Evolutionary conservation across 176 grass and related monocot species (phyloP).

Genomic region (Eragrostis curvula): DNA sequence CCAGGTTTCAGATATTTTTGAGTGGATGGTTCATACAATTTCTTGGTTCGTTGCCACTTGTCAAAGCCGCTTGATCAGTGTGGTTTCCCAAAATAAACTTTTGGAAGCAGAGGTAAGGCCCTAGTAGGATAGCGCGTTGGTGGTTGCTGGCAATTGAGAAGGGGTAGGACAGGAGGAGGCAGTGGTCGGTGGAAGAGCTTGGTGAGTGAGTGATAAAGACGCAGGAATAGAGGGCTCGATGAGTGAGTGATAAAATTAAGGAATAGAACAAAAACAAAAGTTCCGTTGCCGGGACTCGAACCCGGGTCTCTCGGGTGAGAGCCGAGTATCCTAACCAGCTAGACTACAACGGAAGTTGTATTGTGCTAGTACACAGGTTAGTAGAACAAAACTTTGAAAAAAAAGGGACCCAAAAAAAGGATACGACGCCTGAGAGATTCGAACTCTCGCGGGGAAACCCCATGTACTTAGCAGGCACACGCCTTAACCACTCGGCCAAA

Average conservation of each 20-base stretch:
- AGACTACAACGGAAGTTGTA: conserved; percentile 59
- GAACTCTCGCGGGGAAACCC: conserved; percentile 99
- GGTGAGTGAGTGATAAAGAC: no score
- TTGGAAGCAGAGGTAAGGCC: not conserved
- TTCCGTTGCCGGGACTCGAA: conserved; percentile 11
- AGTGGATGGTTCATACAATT: not conserved
- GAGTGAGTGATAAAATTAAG: no score
- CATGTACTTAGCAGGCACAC: conserved; percentile 99
- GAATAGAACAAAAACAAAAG: no score
- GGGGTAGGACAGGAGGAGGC: no score
- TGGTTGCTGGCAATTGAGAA: no score
- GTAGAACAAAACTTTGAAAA: no score
- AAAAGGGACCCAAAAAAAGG: no score
- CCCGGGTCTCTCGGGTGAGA: conserved; percentile 67
- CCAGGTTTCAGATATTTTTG: not conserved
- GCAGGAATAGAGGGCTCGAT: no score
- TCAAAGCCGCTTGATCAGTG: not conserved
- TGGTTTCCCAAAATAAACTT: not conserved
- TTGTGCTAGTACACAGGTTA: no score
- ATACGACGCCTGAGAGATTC: conserved; percentile 98
- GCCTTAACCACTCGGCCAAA: conserved; percentile 99
- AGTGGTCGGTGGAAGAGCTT: no score
- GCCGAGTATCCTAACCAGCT: conserved; percentile 87
- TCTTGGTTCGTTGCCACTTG: not conserved
- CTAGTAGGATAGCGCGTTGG: not conserved